Percentiles rank a stretch among this genome's conserved stretches.
phyloP scores from a whole-genome alignment of 495 filamentous ascomycete species.

The Penicillium antarcticum region DNA sequence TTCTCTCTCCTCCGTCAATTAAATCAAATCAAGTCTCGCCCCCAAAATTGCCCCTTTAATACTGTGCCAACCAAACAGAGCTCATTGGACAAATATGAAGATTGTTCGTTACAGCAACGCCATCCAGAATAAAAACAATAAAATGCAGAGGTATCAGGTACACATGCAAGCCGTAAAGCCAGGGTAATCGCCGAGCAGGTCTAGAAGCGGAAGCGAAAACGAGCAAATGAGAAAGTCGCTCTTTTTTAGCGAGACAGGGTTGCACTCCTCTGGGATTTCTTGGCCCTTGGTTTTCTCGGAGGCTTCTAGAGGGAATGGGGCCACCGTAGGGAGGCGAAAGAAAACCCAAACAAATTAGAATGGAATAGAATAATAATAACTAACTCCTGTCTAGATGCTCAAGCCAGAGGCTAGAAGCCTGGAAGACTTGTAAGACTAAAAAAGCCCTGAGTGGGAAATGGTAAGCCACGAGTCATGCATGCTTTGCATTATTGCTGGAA shows the following conservation, averaged over 20 bases:
- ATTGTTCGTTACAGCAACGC: too few relatives aligned
- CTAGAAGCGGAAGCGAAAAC: background rate
- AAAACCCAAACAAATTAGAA: background rate
- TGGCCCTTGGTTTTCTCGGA: background rate
- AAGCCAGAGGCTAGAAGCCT: too few relatives aligned
- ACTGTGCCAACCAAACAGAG: too few relatives aligned
- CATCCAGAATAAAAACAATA: too few relatives aligned
- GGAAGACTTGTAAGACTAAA: too few relatives aligned
- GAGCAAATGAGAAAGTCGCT: background rate
- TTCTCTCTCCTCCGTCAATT: too few relatives aligned
- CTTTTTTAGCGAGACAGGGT: constrained; percentile 8
- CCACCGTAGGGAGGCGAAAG: background rate
- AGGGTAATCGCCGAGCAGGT: background rate
- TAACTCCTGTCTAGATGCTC: too few relatives aligned
- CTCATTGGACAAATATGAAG: background rate
- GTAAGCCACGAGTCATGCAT: constrained; percentile 22
- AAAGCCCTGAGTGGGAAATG: too few relatives aligned
- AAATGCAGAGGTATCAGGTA: too few relatives aligned
- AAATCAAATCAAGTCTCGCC: too few relatives aligned
- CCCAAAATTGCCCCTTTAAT: too few relatives aligned
- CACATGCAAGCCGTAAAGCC: too few relatives aligned
- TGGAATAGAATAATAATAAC: background rate
- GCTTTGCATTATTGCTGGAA: constrained; percentile 5
- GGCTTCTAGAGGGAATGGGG: background rate
- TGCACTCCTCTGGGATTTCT: background rate